Conservation (phyloP, 345 rosid species). For the Microcos paniculata region DNA sequence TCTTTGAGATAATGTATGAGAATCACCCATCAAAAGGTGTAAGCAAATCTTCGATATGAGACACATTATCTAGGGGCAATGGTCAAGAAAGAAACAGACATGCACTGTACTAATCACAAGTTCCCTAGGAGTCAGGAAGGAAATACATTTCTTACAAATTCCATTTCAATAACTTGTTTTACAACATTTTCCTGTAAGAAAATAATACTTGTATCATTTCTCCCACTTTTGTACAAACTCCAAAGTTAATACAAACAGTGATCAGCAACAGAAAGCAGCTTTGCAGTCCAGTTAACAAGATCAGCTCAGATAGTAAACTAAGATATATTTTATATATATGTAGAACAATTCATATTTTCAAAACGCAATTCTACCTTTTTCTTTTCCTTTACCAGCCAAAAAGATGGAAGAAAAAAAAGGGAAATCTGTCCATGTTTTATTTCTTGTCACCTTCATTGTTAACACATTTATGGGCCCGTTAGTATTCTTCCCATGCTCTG, state of each 20-base stretch:
- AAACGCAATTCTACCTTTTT: slow-evolving; percentile 19
- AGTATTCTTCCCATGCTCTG: slow-evolving; percentile 75
- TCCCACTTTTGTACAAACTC: slow-evolving; percentile 34
- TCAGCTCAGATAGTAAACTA: slow-evolving; percentile 10
- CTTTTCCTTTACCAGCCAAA: slow-evolving; percentile 20
- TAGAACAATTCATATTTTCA: slow-evolving; percentile 17
- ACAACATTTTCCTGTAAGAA: slow-evolving; percentile 21
- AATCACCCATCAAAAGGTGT: not conserved
- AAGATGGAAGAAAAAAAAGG: not conserved
- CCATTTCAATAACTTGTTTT: slow-evolving; percentile 31
- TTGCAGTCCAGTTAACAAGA: slow-evolving; percentile 16
- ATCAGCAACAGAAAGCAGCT: slow-evolving; percentile 1
- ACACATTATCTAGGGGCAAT: not conserved
- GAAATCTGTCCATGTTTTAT: slow-evolving; percentile 24
- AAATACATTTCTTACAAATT: slow-evolving; percentile 32
- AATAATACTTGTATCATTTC: slow-evolving; percentile 25
- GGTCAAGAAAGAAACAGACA: slow-evolving; percentile 1
- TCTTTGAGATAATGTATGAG: not conserved
- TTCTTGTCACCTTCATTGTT: slow-evolving; percentile 1
- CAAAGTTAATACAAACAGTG: slow-evolving; percentile 24
- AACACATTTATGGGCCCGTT: slow-evolving; percentile 59
- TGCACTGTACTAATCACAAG: not conserved
- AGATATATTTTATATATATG: not conserved
- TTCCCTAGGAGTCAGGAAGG: not conserved
- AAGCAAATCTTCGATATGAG: not conserved